phyloP scores from a whole-genome alignment of 2,329 filamentous ascomycete species.

The Clonostachys rhizophaga region DNA sequence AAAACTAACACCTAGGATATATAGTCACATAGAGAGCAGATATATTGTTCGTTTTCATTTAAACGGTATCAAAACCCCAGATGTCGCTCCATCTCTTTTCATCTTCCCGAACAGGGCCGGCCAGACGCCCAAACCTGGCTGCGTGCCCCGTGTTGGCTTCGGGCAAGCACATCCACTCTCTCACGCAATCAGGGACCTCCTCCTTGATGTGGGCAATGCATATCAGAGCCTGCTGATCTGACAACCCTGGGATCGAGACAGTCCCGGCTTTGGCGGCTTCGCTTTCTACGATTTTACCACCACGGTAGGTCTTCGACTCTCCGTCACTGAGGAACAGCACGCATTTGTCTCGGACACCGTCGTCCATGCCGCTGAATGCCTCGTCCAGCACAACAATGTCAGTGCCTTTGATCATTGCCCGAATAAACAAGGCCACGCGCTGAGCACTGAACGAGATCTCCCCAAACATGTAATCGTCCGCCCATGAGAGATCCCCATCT shows the following conservation, averaged over 20 bases:
- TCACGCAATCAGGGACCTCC: conserved; percentile 79
- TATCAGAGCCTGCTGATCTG: conserved; percentile 73
- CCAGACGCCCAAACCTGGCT: conserved; percentile 61
- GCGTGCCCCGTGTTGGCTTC: conserved; percentile 60
- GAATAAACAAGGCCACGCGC: conserved; percentile 78
- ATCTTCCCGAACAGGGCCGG: conserved; percentile 55
- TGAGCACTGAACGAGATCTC: conserved; percentile 77
- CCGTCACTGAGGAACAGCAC: conserved; percentile 71
- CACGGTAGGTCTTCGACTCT: conserved; percentile 38
- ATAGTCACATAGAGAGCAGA: too few species aligned
- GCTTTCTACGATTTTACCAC: conserved; percentile 17
- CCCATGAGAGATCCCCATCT: conserved; percentile 49
- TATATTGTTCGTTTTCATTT: neutral
- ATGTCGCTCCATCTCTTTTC: conserved; percentile 59
- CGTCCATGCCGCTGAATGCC: conserved; percentile 82
- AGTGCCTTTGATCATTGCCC: conserved; percentile 73
- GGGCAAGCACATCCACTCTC: conserved; percentile 83
- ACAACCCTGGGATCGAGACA: conserved; percentile 57
- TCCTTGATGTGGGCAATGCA: conserved; percentile 88
- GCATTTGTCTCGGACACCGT: conserved; percentile 79
- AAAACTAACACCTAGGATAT: too few species aligned
- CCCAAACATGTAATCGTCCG: conserved; percentile 63
- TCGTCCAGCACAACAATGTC: conserved; percentile 85
- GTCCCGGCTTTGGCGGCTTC: conserved; percentile 27
- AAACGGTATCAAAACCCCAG: conserved; percentile 41